phyloP scores from a whole-genome alignment of 2,329 filamentous ascomycete genomes.

The Talaromyces sp. region DNA sequence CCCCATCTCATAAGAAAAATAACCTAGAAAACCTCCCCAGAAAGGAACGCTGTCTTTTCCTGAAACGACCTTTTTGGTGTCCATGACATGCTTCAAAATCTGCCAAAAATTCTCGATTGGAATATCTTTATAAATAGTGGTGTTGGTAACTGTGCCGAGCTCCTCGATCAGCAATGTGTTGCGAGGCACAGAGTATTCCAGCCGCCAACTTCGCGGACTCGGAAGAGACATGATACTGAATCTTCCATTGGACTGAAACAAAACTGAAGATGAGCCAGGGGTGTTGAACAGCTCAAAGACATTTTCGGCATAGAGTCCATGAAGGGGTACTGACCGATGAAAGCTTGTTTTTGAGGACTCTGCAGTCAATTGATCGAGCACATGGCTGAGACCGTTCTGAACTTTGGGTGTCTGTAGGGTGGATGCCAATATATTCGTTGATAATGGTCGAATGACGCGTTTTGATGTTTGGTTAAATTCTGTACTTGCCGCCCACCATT shows the following conservation, averaged over 20 bases:
- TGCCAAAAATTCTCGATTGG: constrained; percentile 33
- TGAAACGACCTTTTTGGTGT: constrained; percentile 36
- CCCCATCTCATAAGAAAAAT: constrained; percentile 79
- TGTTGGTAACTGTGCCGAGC: constrained; percentile 6
- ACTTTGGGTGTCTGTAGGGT: constrained; percentile 30
- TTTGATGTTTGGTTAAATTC: constrained; percentile 54
- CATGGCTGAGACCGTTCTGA: constrained; percentile 50
- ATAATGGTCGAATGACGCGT: constrained; percentile 23
- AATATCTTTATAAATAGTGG: background rate
- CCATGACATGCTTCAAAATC: constrained; percentile 37
- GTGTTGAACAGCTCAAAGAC: constrained; percentile 35
- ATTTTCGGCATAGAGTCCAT: constrained; percentile 28
- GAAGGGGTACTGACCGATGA: constrained; percentile 26
- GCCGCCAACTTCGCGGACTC: constrained; percentile 34
- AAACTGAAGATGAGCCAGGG: constrained; percentile 30
- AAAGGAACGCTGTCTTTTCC: constrained; percentile 54
- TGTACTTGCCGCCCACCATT: constrained; percentile 69
- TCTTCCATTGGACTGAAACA: constrained; percentile 45
- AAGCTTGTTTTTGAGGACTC: constrained; percentile 28
- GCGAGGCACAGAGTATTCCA: constrained; percentile 32
- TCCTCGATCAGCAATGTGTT: constrained; percentile 27
- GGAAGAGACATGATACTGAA: constrained; percentile 36
- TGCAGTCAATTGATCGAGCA: constrained; percentile 33
- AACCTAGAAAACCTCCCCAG: constrained; percentile 80
- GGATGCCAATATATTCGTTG: constrained; percentile 22